Percentiles rank a stretch among this genome's conserved stretches.
Conservation (phyloP, 805 yeast genomes). For the Saturnispora bothae region DNA sequence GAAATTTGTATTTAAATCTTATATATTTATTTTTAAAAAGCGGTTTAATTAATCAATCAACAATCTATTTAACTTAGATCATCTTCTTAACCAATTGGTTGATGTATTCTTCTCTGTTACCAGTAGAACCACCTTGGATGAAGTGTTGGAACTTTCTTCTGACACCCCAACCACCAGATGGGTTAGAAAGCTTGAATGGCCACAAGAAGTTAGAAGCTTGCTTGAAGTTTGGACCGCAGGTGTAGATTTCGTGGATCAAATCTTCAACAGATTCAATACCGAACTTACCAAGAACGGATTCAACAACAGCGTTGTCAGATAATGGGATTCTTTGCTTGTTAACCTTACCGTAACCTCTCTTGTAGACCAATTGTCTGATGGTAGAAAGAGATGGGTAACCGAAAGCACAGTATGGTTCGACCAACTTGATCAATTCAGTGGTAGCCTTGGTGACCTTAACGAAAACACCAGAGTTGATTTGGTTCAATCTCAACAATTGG, state of each 20-base stretch:
- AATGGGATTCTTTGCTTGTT: conserved; percentile 92
- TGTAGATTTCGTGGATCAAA: conserved; percentile 90
- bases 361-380: conserved; percentile 86
- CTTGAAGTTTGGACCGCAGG: conserved; percentile 98
- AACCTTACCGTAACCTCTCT: conserved; percentile 96
- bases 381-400: conserved; percentile 94
- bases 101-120: conserved; percentile 96
- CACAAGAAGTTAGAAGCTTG: conserved; percentile 97
- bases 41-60: conserved; percentile 2
- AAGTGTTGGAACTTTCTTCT: conserved; percentile 94
- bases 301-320: conserved; percentile 80
- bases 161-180: conserved; percentile 97
- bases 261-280: conserved; percentile 89
- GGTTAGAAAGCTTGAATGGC: conserved; percentile 96
- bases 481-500: conserved; percentile 86
- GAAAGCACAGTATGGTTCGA: conserved; percentile 94
- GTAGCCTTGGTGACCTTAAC: conserved; percentile 96
- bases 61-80: conserved; percentile 48
- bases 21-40: conserved; percentile 2
- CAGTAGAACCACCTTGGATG: conserved; percentile 97
- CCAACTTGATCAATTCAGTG: conserved; percentile 80
- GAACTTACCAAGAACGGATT: conserved; percentile 81
- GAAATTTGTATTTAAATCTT: background rate
- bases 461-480: conserved; percentile 91
- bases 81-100: conserved; percentile 88